These are phyloP conservation scores for Lachnellula arida DNA, from an alignment of 2,329 filamentous ascomycete species.

Conservation along the genomic window DNA sequence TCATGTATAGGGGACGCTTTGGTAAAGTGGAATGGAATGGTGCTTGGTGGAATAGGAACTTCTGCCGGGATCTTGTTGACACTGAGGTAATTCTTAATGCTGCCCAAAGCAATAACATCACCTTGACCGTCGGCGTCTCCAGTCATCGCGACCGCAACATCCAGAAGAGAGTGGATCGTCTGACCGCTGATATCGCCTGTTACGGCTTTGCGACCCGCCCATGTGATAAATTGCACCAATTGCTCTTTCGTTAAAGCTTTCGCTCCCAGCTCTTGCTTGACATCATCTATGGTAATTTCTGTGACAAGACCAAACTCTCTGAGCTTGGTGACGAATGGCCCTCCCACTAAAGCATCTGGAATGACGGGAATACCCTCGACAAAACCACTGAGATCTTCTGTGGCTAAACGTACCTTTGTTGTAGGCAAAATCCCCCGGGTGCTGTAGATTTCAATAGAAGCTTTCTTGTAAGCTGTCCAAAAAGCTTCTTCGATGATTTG, in stretches of 20 bases:
- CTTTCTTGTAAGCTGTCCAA: constrained; percentile 83
- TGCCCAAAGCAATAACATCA: constrained; percentile 70
- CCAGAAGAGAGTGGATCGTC: constrained; percentile 66
- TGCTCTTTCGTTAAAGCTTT: constrained; percentile 77
- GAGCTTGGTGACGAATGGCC: constrained; percentile 74
- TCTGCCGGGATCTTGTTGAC: constrained; percentile 75
- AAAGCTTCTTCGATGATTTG: constrained; percentile 91
- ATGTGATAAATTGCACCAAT: constrained; percentile 76
- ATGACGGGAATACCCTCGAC: constrained; percentile 85
- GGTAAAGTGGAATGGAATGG: constrained; percentile 81
- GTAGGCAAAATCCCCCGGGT: constrained; percentile 84
- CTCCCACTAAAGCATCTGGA: constrained; percentile 67
- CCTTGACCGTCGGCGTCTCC: constrained; percentile 55
- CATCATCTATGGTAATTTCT: constrained; percentile 80
- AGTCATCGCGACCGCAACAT: constrained; percentile 72
- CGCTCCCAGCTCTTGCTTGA: constrained; percentile 75
- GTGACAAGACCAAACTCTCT: constrained; percentile 82
- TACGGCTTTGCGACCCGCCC: constrained; percentile 70
- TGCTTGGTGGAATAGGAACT: constrained; percentile 73
- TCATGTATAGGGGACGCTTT: constrained; percentile 61
- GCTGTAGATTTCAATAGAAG: constrained; percentile 82
- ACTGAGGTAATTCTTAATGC: constrained; percentile 70
- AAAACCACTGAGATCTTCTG: constrained; percentile 64
- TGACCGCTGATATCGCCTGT: constrained; percentile 66
- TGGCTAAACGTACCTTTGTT: constrained; percentile 70